Evolutionary conservation across 2,329 filamentous ascomycete species (phyloP), one percentile per base, ranked within the genome.

Genomic region (Ophiosphaerella narmari): DNA sequence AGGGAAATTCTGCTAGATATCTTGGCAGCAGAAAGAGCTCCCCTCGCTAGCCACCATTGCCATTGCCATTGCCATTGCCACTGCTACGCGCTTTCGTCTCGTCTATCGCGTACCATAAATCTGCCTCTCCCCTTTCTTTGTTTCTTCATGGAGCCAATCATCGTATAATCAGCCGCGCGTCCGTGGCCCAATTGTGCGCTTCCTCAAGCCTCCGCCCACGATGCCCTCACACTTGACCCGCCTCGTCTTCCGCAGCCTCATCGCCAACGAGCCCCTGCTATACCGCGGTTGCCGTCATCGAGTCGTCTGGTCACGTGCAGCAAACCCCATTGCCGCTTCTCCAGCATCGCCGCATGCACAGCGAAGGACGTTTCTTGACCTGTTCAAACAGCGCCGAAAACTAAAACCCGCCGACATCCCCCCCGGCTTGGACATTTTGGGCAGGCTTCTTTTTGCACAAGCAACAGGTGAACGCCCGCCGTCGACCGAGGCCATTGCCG

Each of bases 391-490:
- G 8, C 80, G 84, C 14, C 79, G 83, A 46, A 70, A 70, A 50
- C 73, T 86, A 37, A 86, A 85, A 68, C 78, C 84, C 18, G 78
- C 86, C 43, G 80, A 86, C 61, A 77, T 86, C 52, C 88, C 86
- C 63, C 88, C 84, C 0, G 91, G 91, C 45, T 83, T 91, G 64
- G 84, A 85, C 57, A 82, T 81, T 13, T 83, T 96, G 75, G 82
- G 89, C 62, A 82, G 89, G 50, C 82, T 90, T 70, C 78, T 82
- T 44, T 83, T 83, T 59, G 82, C 84, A 52, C 76, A 86, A 59
- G 79, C 82, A 43, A 81, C 89, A 48, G 80, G 82, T 43, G 78
- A 86, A 32, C 83, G 90, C 31, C 82, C 84, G 8, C 91, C 90
- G 13, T 72, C 82, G 0, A 75, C 79, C 3, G 70, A 79, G n/a